Base-by-base conservation (phyloP, 768 basidiomycete species). In the Mycena metata region DNA sequence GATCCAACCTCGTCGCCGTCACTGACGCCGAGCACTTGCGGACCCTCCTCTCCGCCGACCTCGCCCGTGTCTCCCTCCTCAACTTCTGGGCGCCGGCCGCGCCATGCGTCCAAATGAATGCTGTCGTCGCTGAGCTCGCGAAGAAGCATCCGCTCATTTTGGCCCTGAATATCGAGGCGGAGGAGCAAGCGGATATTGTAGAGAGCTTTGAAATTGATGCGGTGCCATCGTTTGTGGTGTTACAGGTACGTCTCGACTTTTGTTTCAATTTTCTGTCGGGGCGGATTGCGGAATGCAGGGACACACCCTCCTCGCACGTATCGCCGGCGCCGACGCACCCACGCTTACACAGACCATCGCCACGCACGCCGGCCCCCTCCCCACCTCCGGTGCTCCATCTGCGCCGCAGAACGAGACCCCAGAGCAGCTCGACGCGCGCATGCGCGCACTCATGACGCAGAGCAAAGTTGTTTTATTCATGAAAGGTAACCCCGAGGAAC, bases 71-170 rank as follows among this genome's bases (percentile, higher is more conserved):
- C 24, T 96, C 96, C 5, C 83, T 97, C 43, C 89, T 98, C 76
- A 95, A 93, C 81, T 99, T 98, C 79, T 96, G 96, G 93, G 94
- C 96, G 47, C 83, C 89, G 95, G 98, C 96, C 0, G 92, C 89
- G 69, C 96, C 96, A 23, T 99, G 96, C 84, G 85, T 86, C 73
- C 86, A 91, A 73, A 97, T 98, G 92, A 96, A 96, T 81, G 83
- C 89, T 47, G 88, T 96, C 7, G 88, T 93, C 19, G 67, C 75
- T 11, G 92, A 93, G 74, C 84, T 97, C 50, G 88, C 96, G 2
- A 88, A 85, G 69, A 92, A 93, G 76, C 86, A 95, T 74, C 83
- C 89, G 0, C 72, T 82, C 3, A 78, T 93, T 2, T 83, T 98
- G 24, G 92, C 95, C 66, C 83, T 99, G 16, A 75, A 95, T 91